Evolutionary conservation across 306 rosid species (phyloP), one percentile per base, ranked within the genome.

Genomic region (Cucumis melo): DNA sequence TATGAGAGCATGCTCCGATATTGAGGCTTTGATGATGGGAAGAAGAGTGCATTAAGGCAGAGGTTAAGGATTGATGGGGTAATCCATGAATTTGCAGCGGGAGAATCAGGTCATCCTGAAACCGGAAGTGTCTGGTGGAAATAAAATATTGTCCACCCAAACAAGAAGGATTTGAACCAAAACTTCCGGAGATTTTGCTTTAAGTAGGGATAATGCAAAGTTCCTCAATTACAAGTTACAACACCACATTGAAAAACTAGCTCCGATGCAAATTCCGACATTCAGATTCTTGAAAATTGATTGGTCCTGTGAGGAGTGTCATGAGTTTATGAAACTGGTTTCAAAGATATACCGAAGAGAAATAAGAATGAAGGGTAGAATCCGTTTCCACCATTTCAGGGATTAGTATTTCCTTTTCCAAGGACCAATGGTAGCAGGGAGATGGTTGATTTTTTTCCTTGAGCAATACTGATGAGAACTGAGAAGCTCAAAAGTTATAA

Each of bases 31-130:
- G 16, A 74, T 74, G 29, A 29, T 80, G 48, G 10, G 92, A 66
- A 86, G 74, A 67, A 80, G 75, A 77, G 85, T 85, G 75, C 92
- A 86, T 27, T 60, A 50, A 20, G 77, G 46, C 29, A 27, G 29
- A 1, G 29, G 29, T 27, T 27, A 27, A 27, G 29, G 72, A 56
- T 86, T 80, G 79, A 84, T 56, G 88, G 86, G 73, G 61, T 15
- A 56, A 27, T 87, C 10, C 85, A 86, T 77, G 87, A 86, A 64
- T 89, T 89, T 79, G 72, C 85, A 20, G 83, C 86, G 79, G 91
- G 93, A 59, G 88, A 84, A 80, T 79, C 84, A 42, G 76, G 74
- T 78, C 90, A 85, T 64, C 36, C 74, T 15, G 82, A 85, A 59
- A 78, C 88, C 8, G 86, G 82, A 75, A 46, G 77, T 54, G 84